Base-by-base conservation (phyloP, 2,329 filamentous ascomycete genomes). In the Trichoderma sp. region DNA sequence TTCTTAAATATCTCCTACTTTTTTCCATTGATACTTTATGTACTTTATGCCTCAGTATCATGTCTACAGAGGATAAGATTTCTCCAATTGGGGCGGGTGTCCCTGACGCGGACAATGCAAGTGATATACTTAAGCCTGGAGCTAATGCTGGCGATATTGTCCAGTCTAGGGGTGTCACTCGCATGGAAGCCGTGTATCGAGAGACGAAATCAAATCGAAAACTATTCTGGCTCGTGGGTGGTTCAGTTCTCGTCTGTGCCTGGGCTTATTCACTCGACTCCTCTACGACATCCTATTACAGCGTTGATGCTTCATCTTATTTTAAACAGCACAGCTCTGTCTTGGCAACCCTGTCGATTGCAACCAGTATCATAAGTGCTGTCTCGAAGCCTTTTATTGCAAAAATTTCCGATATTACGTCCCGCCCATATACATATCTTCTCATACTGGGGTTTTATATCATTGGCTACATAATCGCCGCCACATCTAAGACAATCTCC, bases 351-450 rank as follows among this genome's bases (percentile, higher is more conserved):
- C 76, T 82, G 24, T 79, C 77, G 7, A 82, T 81, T 33, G 82
- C 82, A 4, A 81, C 80, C 3, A 81, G 80, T 38, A 85, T 87
- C 71, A 81, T 86, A 62, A 84, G 85, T 68, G 88, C 89, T 4
- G 87, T 91, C 18, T 86, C 88, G 75, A 91, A 91, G 79, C 89
- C 90, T 18, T 90, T 89, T 11, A 88, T 91, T 81, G 89, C 89
- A 71, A 91, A 91, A 81, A 83, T 91, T 50, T 89, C 90, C 7
- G 89, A 91, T 78, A 89, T 91, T 8, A 91, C 91, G 71, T 90
- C 90, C 31, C 87, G 91, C 31, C 88, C 90, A n/a, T 88, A 91
- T 80, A 90, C 89, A 2, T 91, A 92, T 79, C 83, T 85, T 18
- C 80, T 91, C 18, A 87, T 88, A 2, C 86, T 92, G 24, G 77